Evolutionary conservation across 306 rosid species (phyloP).

Genomic region (Pyrus pyrifolia): DNA sequence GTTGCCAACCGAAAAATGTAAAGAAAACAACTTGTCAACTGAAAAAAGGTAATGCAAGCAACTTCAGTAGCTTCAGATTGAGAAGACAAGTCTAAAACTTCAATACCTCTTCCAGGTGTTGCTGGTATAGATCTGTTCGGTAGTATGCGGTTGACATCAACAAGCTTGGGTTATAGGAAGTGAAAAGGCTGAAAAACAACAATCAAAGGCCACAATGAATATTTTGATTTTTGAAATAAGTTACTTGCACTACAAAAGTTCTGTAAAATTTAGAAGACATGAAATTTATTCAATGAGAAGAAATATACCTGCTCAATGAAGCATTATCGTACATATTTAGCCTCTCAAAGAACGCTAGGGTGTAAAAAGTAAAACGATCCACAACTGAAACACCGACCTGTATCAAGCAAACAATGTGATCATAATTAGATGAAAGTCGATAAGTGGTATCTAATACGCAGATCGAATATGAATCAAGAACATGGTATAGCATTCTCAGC

Average conservation of each 20-base stretch:
- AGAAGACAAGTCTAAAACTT: constrained; percentile 5
- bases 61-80: constrained; percentile 7
- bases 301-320: constrained; percentile 73
- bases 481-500: constrained; percentile 4
- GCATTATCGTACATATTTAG: constrained; percentile 91
- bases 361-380: constrained; percentile 90
- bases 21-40: too few relatives aligned
- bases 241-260: background rate
- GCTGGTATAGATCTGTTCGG: constrained; percentile 78
- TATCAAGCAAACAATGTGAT: constrained; percentile 1
- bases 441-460: background rate
- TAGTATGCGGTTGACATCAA: constrained; percentile 90
- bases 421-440: constrained; percentile 7
- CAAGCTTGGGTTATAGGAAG: constrained; percentile 67
- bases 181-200: constrained; percentile 68
- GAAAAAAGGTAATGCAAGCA: background rate
- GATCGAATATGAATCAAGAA: background rate
- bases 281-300: background rate
- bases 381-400: constrained; percentile 98
- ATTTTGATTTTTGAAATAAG: constrained; percentile 4
- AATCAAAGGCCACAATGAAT: constrained; percentile 13
- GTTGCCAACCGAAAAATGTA: too few relatives aligned
- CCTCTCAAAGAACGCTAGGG: constrained; percentile 87
- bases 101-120: constrained; percentile 66
- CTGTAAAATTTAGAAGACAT: background rate